Evolutionary conservation across 2,329 filamentous ascomycete species (phyloP), one percentile per base, ranked within the genome.

Genomic region (Coleophoma eucalyptorum): DNA sequence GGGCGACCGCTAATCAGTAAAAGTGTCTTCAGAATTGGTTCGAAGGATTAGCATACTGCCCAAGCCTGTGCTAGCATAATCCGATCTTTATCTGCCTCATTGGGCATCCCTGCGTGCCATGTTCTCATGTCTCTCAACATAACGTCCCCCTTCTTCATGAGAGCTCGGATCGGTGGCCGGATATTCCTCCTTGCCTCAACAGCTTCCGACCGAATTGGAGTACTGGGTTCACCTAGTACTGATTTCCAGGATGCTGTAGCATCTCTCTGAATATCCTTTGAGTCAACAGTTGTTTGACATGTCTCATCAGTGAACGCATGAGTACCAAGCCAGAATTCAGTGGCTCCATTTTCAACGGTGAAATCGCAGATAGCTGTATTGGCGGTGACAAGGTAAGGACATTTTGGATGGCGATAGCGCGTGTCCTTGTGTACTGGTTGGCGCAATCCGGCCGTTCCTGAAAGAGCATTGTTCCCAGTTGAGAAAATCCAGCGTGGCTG

Each of bases 261-360:
- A 26, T 41, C 34, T n/a, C 31, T 33, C 34, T 50, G 21, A 19
- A 32, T 34, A 41, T 41, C 18, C 10, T 43, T 48, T 6, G 38
- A 19, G 18, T 42, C 21, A 19, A 42, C 46, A 16, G 57, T 59
- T 8, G 63, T 56, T 50, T 68, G 66, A 18, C 67, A 63, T 32
- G 67, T 52, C 34, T 65, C 65, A 5, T 51, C 43, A 2, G 67
- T 69, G 16, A 34, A 46, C 7, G 44, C 44, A 19, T 78, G 75
- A 1, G 70, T 73, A 4, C 75, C 75, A 0, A 72, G 67, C 75
- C 75, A 78, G 16, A 78, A 59, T 56, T 78, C 75, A 0, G 74
- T 79, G 1, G 69, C 67, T 21, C 75, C 75, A 47, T 77, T 77
- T 13, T 69, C 60, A 1, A 69, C 62, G 2, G 66, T 65, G 43